Conservation (phyloP, 2,329 filamentous ascomycete species). For the Tolypocladium sp. region DNA sequence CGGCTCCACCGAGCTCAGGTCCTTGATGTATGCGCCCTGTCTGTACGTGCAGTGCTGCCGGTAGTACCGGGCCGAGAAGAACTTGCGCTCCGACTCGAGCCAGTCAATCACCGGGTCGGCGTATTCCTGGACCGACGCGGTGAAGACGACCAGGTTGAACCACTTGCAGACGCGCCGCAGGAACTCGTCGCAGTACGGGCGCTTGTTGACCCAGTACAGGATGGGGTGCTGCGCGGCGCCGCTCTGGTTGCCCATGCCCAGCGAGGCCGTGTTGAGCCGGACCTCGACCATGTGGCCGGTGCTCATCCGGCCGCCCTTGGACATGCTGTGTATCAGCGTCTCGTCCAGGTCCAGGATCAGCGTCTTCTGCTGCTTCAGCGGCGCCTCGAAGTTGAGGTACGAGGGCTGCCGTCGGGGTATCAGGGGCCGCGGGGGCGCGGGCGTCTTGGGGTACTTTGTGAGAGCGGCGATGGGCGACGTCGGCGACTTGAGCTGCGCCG, state of each 20-base stretch:
- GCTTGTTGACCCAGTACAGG: slow-evolving; percentile 96
- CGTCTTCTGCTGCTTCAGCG: slow-evolving; percentile 69
- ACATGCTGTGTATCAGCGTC: slow-evolving; percentile 95
- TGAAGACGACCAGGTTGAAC: slow-evolving; percentile 97
- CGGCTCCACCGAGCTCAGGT: slow-evolving; percentile 89
- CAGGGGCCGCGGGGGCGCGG: slow-evolving; percentile 79
- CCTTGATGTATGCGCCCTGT: slow-evolving; percentile 96
- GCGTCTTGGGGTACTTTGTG: slow-evolving; percentile 84
- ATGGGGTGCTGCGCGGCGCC: slow-evolving; percentile 78
- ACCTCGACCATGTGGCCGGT: slow-evolving; percentile 99
- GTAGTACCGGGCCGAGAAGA: slow-evolving; percentile 89
- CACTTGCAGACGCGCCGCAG: slow-evolving; percentile 87
- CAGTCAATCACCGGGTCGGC: slow-evolving; percentile 98
- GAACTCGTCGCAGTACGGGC: slow-evolving; percentile 94
- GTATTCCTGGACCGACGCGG: slow-evolving; percentile 95
- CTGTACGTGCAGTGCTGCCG: slow-evolving; percentile 94
- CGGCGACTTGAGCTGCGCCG: slow-evolving; percentile 85
- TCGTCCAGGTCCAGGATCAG: slow-evolving; percentile 93
- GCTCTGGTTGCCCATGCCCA: slow-evolving; percentile 61
- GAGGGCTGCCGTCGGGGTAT: slow-evolving; percentile 85
- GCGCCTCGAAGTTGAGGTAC: slow-evolving; percentile 57
- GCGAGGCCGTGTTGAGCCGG: slow-evolving; percentile 65
- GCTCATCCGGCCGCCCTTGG: slow-evolving; percentile 90
- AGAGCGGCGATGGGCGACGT: slow-evolving; percentile 71
- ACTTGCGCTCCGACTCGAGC: slow-evolving; percentile 94